Conservation (phyloP, 345 rosid genomes). For the Lepidium aucheri region DNA sequence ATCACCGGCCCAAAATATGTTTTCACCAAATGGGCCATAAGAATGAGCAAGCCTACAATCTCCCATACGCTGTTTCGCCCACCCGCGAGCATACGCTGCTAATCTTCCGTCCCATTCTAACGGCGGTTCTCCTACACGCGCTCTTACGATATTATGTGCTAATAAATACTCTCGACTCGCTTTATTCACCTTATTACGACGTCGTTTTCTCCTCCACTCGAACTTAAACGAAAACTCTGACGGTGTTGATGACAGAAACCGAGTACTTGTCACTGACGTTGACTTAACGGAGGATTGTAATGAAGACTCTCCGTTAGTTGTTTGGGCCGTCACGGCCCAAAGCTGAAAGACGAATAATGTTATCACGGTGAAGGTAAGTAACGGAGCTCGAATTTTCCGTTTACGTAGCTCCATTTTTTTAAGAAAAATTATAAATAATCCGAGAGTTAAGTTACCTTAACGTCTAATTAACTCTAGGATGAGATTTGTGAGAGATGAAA, state of each 20-base stretch:
- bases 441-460: slow-evolving; percentile 14
- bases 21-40: slow-evolving; percentile 44
- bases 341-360: slow-evolving; percentile 9
- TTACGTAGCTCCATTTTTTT: slow-evolving; percentile 20
- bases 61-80: slow-evolving; percentile 25
- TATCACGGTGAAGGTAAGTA: background rate
- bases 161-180: slow-evolving; percentile 14
- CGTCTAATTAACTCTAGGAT: slow-evolving; percentile 14
- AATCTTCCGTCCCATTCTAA: slow-evolving; percentile 34
- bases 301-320: background rate
- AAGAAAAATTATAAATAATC: background rate
- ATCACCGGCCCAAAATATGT: slow-evolving; percentile 36
- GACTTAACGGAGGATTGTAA: slow-evolving; percentile 9
- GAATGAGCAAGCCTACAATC: slow-evolving; percentile 43
- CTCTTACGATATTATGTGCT: slow-evolving; percentile 39
- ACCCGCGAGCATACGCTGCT: slow-evolving; percentile 32
- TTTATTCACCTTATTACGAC: slow-evolving; percentile 2
- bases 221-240: background rate
- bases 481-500: background rate
- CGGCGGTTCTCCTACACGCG: slow-evolving; percentile 16
- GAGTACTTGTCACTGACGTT: background rate
- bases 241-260: background rate
- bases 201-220: slow-evolving; percentile 12
- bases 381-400: slow-evolving; percentile 11
- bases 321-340: slow-evolving; percentile 8